Conservation (phyloP, 2,329 filamentous ascomycete species). For the Aspergillus fumigatiaffinis region DNA sequence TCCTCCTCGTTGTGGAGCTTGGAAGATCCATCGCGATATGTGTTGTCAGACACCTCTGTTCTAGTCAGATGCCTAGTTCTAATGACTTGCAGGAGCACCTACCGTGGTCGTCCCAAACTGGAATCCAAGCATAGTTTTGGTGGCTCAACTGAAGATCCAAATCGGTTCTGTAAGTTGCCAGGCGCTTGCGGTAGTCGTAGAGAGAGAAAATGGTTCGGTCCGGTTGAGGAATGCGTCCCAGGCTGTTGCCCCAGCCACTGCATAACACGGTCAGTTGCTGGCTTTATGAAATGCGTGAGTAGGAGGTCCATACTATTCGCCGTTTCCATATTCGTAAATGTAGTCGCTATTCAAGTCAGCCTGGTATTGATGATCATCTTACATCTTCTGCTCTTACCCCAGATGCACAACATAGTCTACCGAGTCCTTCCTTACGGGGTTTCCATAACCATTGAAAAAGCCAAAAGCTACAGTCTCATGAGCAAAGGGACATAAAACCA, state of each 20-base stretch:
- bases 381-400: slow-evolving; percentile 5
- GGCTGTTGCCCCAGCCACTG: slow-evolving; percentile 47
- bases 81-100: slow-evolving; percentile 15
- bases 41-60: slow-evolving; percentile 60
- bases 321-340: slow-evolving; percentile 59
- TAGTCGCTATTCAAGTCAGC: slow-evolving; percentile 47
- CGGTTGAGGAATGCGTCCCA: slow-evolving; percentile 52
- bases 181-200: slow-evolving; percentile 53
- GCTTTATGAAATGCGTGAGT: slow-evolving; percentile 4
- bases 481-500: background rate
- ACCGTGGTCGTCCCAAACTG: slow-evolving; percentile 62
- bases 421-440: slow-evolving; percentile 55
- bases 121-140: slow-evolving; percentile 58
- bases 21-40: slow-evolving; percentile 59
- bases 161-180: slow-evolving; percentile 60
- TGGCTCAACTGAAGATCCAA: slow-evolving; percentile 55
- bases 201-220: slow-evolving; percentile 48
- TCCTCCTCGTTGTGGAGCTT: slow-evolving; percentile 63
- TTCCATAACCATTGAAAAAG: slow-evolving; percentile 60
- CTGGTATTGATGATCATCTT: background rate
- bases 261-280: background rate
- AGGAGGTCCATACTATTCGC: slow-evolving; percentile 23
- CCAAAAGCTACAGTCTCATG: slow-evolving; percentile 41
- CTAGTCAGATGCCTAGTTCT: too few species aligned
- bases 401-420: slow-evolving; percentile 59